phyloP scores from a whole-genome alignment of 768 basidiomycete species.

The Rhodotorula graminis region DNA sequence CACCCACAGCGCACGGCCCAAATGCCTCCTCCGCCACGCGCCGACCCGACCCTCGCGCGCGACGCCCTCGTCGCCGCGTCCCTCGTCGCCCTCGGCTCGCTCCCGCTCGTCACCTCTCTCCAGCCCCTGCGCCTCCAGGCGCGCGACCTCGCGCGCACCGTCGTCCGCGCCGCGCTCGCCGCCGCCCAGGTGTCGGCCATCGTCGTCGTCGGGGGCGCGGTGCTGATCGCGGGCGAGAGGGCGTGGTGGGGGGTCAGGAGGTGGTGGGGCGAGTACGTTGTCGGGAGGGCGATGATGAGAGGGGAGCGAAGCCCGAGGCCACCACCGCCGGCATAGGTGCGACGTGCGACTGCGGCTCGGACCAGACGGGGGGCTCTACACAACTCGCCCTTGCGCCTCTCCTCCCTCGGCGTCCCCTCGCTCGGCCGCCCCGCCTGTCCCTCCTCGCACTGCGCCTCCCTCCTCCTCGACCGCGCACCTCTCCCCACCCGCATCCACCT shows the following conservation, averaged over 20 bases:
- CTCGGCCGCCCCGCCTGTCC: too few relatives aligned
- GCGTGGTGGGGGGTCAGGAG: neutral
- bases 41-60: slow-evolving; percentile 4
- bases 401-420: too few relatives aligned
- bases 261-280: neutral
- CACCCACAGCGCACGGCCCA: too few relatives aligned
- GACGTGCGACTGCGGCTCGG: too few relatives aligned
- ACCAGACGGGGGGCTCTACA: too few relatives aligned
- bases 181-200: neutral
- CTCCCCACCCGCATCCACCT: neutral
- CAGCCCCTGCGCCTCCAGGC: slow-evolving; percentile 6
- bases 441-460: too few relatives aligned
- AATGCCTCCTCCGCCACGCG: neutral
- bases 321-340: too few relatives aligned
- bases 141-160: neutral
- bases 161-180: neutral
- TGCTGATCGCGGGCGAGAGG: slow-evolving; percentile 4
- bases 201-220: slow-evolving; percentile 8
- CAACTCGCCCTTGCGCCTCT: too few relatives aligned
- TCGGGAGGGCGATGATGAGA: neutral
- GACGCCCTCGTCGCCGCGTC: slow-evolving; percentile 14
- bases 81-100: slow-evolving; percentile 3
- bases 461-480: too few relatives aligned
- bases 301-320: too few relatives aligned
- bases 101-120: slow-evolving; percentile 21